Conservation (phyloP, 2,329 filamentous ascomycete species). For the Trichoderma asperellum region DNA sequence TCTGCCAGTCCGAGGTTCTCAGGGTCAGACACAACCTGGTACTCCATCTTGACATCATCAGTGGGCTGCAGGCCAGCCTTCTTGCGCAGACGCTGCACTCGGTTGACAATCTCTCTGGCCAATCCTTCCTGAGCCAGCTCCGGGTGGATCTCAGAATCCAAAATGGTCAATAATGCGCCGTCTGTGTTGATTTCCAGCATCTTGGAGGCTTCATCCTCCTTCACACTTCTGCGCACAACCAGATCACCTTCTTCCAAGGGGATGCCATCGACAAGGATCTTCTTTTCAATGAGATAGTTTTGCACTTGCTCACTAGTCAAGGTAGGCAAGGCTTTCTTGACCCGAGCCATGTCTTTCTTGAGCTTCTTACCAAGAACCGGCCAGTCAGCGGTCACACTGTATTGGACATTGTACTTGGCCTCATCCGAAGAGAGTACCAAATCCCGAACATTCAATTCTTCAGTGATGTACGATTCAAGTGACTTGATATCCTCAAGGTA, state of each 20-base stretch:
- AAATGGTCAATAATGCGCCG: conserved; percentile 84
- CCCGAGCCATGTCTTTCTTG: conserved; percentile 89
- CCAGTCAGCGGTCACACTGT: conserved; percentile 90
- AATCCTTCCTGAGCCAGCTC: conserved; percentile 88
- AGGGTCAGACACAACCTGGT: conserved; percentile 77
- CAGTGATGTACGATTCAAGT: conserved; percentile 83
- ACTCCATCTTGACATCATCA: conserved; percentile 96
- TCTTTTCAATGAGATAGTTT: conserved; percentile 71
- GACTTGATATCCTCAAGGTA: conserved; percentile 87
- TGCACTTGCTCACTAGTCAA: conserved; percentile 82
- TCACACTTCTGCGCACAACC: conserved; percentile 73
- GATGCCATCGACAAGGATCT: conserved; percentile 84
- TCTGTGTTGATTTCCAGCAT: conserved; percentile 86
- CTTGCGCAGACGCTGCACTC: conserved; percentile 90
- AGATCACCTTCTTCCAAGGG: conserved; percentile 81
- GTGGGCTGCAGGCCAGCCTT: conserved; percentile 88
- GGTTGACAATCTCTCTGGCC: conserved; percentile 88
- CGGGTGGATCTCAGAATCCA: conserved; percentile 81
- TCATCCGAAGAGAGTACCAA: conserved; percentile 85
- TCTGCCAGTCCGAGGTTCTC: conserved; percentile 73
- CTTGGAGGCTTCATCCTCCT: conserved; percentile 70
- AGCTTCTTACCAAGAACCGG: conserved; percentile 94
- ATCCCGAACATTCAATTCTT: conserved; percentile 90
- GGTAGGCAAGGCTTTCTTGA: conserved; percentile 85
- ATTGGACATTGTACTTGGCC: conserved; percentile 87